Evolutionary conservation across 495 filamentous ascomycete genomes (phyloP).

Genomic region (Podospora fimiseda): DNA sequence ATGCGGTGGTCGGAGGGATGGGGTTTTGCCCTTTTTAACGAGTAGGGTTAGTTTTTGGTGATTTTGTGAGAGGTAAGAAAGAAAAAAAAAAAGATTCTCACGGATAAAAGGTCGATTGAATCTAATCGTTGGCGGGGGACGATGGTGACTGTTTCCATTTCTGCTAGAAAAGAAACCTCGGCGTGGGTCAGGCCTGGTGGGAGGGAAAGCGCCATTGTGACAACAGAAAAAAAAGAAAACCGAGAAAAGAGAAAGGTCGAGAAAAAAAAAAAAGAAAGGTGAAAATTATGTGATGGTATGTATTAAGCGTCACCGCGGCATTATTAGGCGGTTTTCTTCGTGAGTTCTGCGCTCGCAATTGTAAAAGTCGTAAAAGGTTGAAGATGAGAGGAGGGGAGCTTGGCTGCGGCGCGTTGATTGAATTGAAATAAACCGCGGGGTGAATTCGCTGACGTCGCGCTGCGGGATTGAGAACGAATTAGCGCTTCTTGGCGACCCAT

Average conservation of each 20-base stretch:
- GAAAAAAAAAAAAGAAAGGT: background rate
- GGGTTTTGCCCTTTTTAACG: constrained; percentile 62
- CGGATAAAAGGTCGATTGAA: constrained; percentile 72
- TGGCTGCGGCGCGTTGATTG: no score
- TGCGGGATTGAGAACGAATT: no score
- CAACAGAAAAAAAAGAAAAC: background rate
- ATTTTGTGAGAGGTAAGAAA: background rate
- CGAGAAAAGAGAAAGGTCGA: background rate
- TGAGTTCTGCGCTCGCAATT: no score
- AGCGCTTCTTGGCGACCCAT: no score
- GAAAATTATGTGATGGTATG: background rate
- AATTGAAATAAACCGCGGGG: no score
- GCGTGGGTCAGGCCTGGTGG: constrained; percentile 77
- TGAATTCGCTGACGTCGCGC: no score
- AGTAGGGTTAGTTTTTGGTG: constrained; percentile 10
- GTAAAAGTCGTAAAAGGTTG: no score
- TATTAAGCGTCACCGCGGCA: background rate
- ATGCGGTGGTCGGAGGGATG: constrained; percentile 71
- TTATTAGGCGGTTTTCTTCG: no score
- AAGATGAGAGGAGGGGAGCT: no score
- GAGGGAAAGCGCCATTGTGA: constrained; percentile 72
- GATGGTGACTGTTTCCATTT: constrained; percentile 92
- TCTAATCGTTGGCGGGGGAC: constrained; percentile 88
- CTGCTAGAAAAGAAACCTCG: constrained; percentile 91
- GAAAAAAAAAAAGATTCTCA: constrained; percentile 41